A percentile compares a stretch with the other conserved stretches of the same genome.
Evolutionary conservation across 805 yeast genomes (phyloP).

Genomic region (Saccharomyces cerevisiae): DNA sequence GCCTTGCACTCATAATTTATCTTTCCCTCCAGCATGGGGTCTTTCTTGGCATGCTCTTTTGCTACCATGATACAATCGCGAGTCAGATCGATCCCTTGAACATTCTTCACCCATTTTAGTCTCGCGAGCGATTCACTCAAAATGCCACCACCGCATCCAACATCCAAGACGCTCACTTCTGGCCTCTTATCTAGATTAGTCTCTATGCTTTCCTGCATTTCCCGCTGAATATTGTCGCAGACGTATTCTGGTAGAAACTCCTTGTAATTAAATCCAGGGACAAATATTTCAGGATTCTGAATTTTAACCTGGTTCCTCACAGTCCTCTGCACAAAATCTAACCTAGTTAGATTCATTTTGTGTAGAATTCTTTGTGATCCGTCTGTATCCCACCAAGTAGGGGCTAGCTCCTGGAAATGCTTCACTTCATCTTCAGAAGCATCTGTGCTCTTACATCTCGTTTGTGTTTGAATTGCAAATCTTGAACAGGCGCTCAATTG

Average conservation of each 20-base stretch:
- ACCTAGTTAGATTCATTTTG: conserved; percentile 82
- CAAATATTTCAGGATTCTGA: conserved; percentile 39
- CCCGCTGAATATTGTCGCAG: conserved; percentile 46
- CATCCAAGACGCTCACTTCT: conserved; percentile 58
- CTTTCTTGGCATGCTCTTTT: conserved; percentile 51
- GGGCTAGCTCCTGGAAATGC: conserved; percentile 81
- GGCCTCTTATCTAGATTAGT: conserved; percentile 19
- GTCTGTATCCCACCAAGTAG: conserved; percentile 96
- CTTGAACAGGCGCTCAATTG: neutral
- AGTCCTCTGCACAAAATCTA: conserved; percentile 74
- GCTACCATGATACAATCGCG: conserved; percentile 79
- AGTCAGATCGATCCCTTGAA: conserved; percentile 80
- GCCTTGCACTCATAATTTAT: conserved; percentile 54
- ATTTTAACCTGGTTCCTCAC: conserved; percentile 31
- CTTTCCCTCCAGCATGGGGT: conserved; percentile 52
- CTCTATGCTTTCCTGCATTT: conserved; percentile 33
- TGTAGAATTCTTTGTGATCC: conserved; percentile 93
- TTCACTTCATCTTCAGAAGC: conserved; percentile 49
- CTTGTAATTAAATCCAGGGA: conserved; percentile 65
- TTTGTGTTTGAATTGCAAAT: neutral
- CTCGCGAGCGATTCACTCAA: conserved; percentile 82
- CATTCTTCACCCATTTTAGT: conserved; percentile 49
- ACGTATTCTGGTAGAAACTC: conserved; percentile 58
- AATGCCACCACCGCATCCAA: conserved; percentile 99
- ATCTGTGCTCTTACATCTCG: conserved; percentile 6